Evolutionary conservation across 1,284 basidiomycete genomes (phyloP), one percentile per base, ranked within the genome.

Genomic region (Irpex lacteus): DNA sequence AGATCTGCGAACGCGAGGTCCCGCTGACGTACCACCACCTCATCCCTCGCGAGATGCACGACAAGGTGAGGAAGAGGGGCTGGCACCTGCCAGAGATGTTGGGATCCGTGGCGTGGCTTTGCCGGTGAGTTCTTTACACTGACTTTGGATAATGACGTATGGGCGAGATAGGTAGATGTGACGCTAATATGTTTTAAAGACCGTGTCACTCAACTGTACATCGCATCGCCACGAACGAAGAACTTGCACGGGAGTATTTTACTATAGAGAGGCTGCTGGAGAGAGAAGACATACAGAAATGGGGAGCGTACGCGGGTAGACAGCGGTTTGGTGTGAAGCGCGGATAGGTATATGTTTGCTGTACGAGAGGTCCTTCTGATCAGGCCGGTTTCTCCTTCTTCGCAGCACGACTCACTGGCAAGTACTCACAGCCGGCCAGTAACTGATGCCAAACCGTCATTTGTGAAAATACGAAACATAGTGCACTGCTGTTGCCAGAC

Each of bases 61-160:
- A 75, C 1, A 86, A 84, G 70, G 82, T 75, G 15, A 67, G 81
- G 32, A 86, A 85, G 76, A 81, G 80, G 71, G 80, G 79, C 53
- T 85, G 84, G 84, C 85, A 86, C 69, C 72, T 78, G 0, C 78
- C 81, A 69, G 71, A 72, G 36, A 80, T 82, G 80, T 61, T 86
- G 36, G 82, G 82, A 65, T 81, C 81, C 4, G 84, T 87, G 11
- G 85, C 85, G 15, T 87, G 84, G 85, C 73, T 86, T 21, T 87
- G 85, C 68, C 72, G 84, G 84, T 77, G 59, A 37, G 73, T 68
- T 5, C 15, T 44, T 44, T 2, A 26, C 26, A 44, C 15, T 44
- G 40, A 44, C 15, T 44, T 44, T 44, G 26, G 2, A 26, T 26
- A 26, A 26, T 4, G 26, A 26, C 26, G 4, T 26, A 26, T 4